Evolutionary conservation across 352 stramenopile genomes (phyloP).

Genomic region (Pythium grandisporangium): DNA sequence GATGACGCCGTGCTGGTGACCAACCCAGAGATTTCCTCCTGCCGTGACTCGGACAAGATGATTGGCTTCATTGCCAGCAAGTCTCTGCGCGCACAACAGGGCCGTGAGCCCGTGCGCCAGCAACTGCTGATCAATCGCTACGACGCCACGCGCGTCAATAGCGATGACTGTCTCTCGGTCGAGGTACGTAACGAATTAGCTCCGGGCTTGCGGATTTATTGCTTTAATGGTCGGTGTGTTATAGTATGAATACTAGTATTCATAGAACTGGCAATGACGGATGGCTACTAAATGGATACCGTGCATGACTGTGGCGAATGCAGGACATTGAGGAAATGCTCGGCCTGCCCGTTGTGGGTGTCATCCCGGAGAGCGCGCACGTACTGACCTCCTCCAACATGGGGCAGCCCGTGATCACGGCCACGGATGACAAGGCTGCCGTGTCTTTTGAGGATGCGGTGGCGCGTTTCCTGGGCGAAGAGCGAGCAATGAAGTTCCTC

Average conservation of each 20-base stretch:
- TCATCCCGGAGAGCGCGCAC: conserved; percentile 86
- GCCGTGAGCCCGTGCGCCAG: conserved; percentile 65
- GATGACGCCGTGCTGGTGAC: conserved; percentile 91
- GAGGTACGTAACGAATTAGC: conserved; percentile 48
- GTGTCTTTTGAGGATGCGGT: conserved; percentile 86
- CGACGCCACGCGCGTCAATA: conserved; percentile 83
- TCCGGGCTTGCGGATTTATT: too few species aligned
- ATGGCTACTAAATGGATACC: too few species aligned
- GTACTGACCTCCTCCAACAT: conserved; percentile 92
- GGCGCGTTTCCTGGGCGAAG: conserved; percentile 83
- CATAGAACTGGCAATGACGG: too few species aligned
- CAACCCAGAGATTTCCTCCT: conserved; percentile 91
- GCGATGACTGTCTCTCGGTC: conserved; percentile 85
- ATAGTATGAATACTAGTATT: too few species aligned
- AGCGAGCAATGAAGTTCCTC: conserved; percentile 83
- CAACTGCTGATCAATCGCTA: conserved; percentile 89
- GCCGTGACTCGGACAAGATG: conserved; percentile 93
- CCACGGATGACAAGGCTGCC: conserved; percentile 56
- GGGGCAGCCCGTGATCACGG: conserved; percentile 87
- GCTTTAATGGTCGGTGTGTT: neutral
- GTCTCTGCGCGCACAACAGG: conserved; percentile 76
- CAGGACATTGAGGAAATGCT: conserved; percentile 91
- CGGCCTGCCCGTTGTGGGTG: conserved; percentile 81
- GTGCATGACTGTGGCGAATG: too few species aligned
- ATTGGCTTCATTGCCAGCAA: conserved; percentile 91